A percentile compares a stretch with the other conserved stretches of the same genome.
These are phyloP conservation scores for Penicillium sp. DNA, from an alignment of 2,329 filamentous ascomycete genomes.

Conservation along the genomic window DNA sequence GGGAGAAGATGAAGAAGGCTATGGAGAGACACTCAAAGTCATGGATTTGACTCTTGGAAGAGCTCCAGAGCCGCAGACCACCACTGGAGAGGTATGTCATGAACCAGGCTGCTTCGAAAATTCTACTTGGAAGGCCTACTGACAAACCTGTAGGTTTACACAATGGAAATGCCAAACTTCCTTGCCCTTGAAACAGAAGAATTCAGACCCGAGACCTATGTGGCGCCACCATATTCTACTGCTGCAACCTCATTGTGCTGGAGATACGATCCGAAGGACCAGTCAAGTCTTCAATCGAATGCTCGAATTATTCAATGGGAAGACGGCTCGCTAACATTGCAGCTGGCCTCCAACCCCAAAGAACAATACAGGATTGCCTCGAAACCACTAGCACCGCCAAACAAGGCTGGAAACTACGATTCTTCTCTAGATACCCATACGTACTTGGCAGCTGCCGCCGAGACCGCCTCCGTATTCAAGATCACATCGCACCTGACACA, in stretches of 20 bases:
- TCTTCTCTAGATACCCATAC: slow-evolving; percentile 58
- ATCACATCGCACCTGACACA: slow-evolving; percentile 62
- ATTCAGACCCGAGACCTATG: slow-evolving; percentile 59
- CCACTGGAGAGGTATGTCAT: slow-evolving; percentile 35
- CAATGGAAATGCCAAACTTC: slow-evolving; percentile 62
- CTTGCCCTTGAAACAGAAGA: slow-evolving; percentile 58
- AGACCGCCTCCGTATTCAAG: slow-evolving; percentile 55
- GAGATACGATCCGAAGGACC: slow-evolving; percentile 60
- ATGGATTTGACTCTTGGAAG: slow-evolving; percentile 56
- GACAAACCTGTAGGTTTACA: slow-evolving; percentile 49
- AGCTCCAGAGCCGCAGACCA: slow-evolving; percentile 53
- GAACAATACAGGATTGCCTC: slow-evolving; percentile 59
- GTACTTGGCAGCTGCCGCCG: slow-evolving; percentile 59
- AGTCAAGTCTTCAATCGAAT: slow-evolving; percentile 58
- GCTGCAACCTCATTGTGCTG: slow-evolving; percentile 63
- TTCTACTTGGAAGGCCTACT: neutral
- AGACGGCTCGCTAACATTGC: slow-evolving; percentile 63
- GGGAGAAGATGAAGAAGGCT: slow-evolving; percentile 38
- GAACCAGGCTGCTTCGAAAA: neutral
- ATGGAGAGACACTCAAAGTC: slow-evolving; percentile 47
- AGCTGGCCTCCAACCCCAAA: slow-evolving; percentile 59
- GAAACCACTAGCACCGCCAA: slow-evolving; percentile 56
- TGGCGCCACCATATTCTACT: slow-evolving; percentile 59
- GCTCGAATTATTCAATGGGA: slow-evolving; percentile 64
- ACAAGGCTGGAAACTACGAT: slow-evolving; percentile 50